phyloP scores from a whole-genome alignment of 805 yeast species.

The Kodamaea lidongshanica region DNA sequence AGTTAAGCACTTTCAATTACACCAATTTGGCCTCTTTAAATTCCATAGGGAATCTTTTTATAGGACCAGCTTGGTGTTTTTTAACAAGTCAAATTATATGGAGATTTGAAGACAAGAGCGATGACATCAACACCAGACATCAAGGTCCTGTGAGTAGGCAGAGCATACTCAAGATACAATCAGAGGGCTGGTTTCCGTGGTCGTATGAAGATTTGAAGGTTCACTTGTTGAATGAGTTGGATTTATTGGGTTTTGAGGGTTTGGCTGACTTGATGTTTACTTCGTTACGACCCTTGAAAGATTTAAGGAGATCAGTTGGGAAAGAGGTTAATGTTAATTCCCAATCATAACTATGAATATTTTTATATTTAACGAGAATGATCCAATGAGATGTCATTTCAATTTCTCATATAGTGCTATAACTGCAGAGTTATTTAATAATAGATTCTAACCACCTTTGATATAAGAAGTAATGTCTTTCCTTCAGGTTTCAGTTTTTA shows the following conservation, averaged over 20 bases:
- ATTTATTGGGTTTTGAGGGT: conserved; percentile 41
- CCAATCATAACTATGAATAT: too few species aligned
- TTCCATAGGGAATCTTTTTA: conserved; percentile 39
- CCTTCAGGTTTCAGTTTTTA: too few species aligned
- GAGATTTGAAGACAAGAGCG: conserved; percentile 38
- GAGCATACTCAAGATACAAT: conserved; percentile 29
- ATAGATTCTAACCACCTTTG: too few species aligned
- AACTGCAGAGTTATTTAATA: too few species aligned
- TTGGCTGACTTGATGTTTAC: conserved; percentile 45
- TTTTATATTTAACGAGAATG: too few species aligned
- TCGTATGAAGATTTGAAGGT: conserved; percentile 43
- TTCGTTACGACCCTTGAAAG: conserved; percentile 46
- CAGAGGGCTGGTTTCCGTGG: conserved; percentile 34
- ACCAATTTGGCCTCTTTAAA: conserved; percentile 23
- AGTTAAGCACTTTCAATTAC: conserved; percentile 24
- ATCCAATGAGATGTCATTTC: too few species aligned
- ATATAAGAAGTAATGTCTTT: too few species aligned
- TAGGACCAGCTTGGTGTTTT: conserved; percentile 47
- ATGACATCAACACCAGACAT: conserved; percentile 31
- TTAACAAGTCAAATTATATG: conserved; percentile 40
- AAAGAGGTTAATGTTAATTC: too few species aligned
- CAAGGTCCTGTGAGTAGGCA: conserved; percentile 49
- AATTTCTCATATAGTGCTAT: too few species aligned
- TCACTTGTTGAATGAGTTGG: conserved; percentile 38
- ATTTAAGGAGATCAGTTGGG: too few species aligned